These are phyloP conservation scores for Zea mays DNA, from an alignment of 176 grass and related monocot genomes.

Conservation along the genomic window DNA sequence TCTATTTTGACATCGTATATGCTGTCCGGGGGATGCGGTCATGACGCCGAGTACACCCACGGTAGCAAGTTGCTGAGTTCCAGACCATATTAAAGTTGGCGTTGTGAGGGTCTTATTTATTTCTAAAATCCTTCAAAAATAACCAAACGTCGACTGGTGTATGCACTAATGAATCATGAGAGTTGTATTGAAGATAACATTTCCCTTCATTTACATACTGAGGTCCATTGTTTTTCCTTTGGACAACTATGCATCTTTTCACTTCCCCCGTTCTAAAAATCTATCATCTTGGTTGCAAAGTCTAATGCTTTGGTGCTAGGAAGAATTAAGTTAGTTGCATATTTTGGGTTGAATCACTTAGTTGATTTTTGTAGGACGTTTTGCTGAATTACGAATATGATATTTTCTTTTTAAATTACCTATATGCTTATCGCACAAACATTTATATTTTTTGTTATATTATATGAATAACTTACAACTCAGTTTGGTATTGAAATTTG, in stretches of 20 bases:
- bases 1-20: no score
- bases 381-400: slow-evolving; percentile 1
- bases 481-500: not conserved
- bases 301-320: slow-evolving; percentile 7
- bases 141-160: not conserved
- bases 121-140: not conserved
- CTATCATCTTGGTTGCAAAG: not conserved
- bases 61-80: not conserved
- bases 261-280: not conserved
- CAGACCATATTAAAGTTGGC: not conserved
- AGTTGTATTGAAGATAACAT: not conserved
- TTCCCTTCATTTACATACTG: not conserved
- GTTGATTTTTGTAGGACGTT: not conserved
- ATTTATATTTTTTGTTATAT: not conserved
- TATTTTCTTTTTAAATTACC: not conserved
- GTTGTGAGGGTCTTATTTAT: not conserved
- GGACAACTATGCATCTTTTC: not conserved
- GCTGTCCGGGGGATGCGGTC: no score
- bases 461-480: not conserved
- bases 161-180: not conserved
- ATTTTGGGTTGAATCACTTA: not conserved
- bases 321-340: not conserved
- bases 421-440: not conserved
- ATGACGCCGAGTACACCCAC: no score
- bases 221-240: slow-evolving; percentile 3